Percentiles rank a stretch among this genome's conserved stretches.
These are phyloP conservation scores for Aspergillus panamensis DNA, from an alignment of 495 filamentous ascomycete genomes.

Conservation along the genomic window DNA sequence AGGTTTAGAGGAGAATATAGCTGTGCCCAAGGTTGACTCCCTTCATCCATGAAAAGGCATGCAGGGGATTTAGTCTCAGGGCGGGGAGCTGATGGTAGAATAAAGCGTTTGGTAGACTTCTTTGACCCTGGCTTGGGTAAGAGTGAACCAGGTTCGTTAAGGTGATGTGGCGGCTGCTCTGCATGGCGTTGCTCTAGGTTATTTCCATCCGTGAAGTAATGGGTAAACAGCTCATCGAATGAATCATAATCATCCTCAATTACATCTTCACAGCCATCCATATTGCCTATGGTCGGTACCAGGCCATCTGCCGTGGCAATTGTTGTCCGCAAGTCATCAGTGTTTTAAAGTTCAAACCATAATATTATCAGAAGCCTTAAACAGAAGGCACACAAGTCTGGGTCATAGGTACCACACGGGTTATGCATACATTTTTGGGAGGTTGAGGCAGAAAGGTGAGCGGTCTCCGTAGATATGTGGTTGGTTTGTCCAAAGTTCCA, in stretches of 20 bases:
- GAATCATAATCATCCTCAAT: slow-evolving; percentile 53
- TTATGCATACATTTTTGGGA: too few species aligned
- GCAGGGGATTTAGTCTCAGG: not conserved
- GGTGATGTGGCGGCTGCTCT: not conserved
- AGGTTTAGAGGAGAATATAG: slow-evolving; percentile 68
- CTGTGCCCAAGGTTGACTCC: slow-evolving; percentile 74
- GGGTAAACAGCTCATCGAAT: slow-evolving; percentile 42
- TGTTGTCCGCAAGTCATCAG: slow-evolving; percentile 24
- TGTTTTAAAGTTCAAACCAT: slow-evolving; percentile 30
- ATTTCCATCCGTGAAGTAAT: slow-evolving; percentile 18
- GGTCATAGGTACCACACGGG: too few species aligned
- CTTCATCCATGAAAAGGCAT: slow-evolving; percentile 4
- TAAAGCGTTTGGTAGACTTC: slow-evolving; percentile 27
- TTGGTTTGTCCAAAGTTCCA: too few species aligned
- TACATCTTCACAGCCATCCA: slow-evolving; percentile 38
- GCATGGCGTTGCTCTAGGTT: slow-evolving; percentile 6
- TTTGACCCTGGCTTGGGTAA: not conserved
- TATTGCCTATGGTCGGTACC: slow-evolving; percentile 15
- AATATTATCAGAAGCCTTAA: not conserved
- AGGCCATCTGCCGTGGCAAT: slow-evolving; percentile 11
- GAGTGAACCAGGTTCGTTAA: not conserved
- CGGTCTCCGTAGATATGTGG: too few species aligned
- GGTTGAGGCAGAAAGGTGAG: too few species aligned
- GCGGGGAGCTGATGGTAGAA: slow-evolving; percentile 16
- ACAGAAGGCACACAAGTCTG: slow-evolving; percentile 24